These are phyloP conservation scores for Nakaseomyces bracarensis DNA, from an alignment of 1,139 yeast species.

Conservation along the genomic window DNA sequence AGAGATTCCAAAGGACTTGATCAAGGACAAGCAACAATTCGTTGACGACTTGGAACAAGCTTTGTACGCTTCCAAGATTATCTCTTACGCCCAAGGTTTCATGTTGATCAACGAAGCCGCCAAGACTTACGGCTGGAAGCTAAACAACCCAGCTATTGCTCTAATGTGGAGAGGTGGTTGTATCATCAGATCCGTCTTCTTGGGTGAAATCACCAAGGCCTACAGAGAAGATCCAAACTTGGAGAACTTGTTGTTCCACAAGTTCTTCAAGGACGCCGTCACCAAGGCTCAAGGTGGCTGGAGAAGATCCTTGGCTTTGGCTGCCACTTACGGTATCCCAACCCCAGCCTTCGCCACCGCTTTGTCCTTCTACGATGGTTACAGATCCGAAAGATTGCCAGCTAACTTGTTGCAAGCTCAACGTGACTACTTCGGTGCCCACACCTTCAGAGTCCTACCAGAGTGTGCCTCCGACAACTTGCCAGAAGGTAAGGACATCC, in stretches of 20 bases:
- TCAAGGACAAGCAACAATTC: constrained; percentile 72
- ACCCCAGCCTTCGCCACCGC: constrained; percentile 98
- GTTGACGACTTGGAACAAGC: constrained; percentile 97
- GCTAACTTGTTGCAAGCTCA: constrained; percentile 98
- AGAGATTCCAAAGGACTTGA: constrained; percentile 45
- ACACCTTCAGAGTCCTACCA: constrained; percentile 93
- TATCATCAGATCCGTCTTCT: constrained; percentile 96
- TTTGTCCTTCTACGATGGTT: constrained; percentile 96
- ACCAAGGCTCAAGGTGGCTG: constrained; percentile 91
- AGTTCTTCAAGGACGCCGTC: constrained; percentile 88
- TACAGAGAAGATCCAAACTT: constrained; percentile 88
- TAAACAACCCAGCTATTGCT: constrained; percentile 97
- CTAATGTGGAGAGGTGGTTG: constrained; percentile 99
- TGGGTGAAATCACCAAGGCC: constrained; percentile 94
- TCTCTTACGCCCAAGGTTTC: constrained; percentile 98
- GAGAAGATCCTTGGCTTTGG: constrained; percentile 79
- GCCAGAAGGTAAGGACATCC: constrained; percentile 79
- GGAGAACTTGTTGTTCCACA: constrained; percentile 91
- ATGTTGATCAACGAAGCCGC: constrained; percentile 99
- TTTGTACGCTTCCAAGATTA: constrained; percentile 94
- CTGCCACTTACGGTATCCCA: constrained; percentile 84
- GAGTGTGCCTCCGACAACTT: constrained; percentile 67
- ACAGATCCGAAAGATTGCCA: constrained; percentile 91
- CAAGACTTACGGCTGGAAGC: constrained; percentile 90
- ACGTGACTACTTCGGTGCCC: constrained; percentile 99